Conservation (phyloP, 176 grass and related monocot genomes). For the Canna indica region DNA sequence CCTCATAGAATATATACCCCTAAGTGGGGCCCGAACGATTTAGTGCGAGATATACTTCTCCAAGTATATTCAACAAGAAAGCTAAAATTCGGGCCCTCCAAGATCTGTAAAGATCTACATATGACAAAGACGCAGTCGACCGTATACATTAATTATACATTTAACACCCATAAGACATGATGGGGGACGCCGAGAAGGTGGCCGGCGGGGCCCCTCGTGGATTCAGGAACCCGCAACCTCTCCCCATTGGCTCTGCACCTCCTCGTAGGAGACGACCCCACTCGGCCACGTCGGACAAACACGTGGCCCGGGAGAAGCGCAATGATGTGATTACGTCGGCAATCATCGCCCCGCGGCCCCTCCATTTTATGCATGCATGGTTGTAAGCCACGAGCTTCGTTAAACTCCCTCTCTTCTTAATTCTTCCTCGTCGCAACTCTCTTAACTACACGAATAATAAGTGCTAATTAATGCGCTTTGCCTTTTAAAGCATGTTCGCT, state of each 20-base stretch:
- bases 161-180: neutral
- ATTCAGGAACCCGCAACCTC: constrained; percentile 12
- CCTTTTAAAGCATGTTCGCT: no score
- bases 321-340: constrained; percentile 15
- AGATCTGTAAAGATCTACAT: constrained; percentile 16
- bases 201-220: constrained; percentile 11
- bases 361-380: neutral
- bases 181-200: neutral
- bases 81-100: neutral
- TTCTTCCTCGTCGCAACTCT: no score
- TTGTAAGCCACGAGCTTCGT: neutral
- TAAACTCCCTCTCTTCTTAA: no score
- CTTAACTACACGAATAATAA: no score
- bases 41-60: neutral
- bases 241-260: neutral
- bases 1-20: no score
- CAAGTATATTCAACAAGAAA: constrained; percentile 13
- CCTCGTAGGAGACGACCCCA: neutral
- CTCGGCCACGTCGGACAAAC: constrained; percentile 2
- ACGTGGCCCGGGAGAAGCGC: neutral
- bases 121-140: constrained; percentile 3
- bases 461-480: no score
- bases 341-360: neutral
- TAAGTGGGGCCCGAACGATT: neutral
- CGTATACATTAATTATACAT: neutral